These are phyloP conservation scores for Stemphylium vesicarium DNA, from an alignment of 2,329 filamentous ascomycete species.

Conservation along the genomic window DNA sequence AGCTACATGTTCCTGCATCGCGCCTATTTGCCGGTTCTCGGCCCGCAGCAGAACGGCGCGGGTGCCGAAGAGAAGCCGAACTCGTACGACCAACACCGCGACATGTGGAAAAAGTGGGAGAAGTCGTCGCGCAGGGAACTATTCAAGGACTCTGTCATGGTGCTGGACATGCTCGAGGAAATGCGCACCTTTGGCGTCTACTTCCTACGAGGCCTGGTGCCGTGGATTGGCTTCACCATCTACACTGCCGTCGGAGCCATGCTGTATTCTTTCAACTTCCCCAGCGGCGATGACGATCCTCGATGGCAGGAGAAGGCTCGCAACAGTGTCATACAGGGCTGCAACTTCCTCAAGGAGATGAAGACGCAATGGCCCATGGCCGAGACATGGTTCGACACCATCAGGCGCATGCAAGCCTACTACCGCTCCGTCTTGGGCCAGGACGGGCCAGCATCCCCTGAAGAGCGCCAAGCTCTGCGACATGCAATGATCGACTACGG, in stretches of 20 bases:
- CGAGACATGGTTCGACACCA: slow-evolving; percentile 51
- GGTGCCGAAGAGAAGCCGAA: slow-evolving; percentile 39
- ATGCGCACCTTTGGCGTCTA: slow-evolving; percentile 51
- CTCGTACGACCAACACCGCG: slow-evolving; percentile 41
- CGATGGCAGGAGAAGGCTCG: slow-evolving; percentile 41
- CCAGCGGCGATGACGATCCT: slow-evolving; percentile 44
- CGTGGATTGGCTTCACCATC: slow-evolving; percentile 52
- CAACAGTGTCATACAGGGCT: slow-evolving; percentile 45
- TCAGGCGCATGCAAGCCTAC: slow-evolving; percentile 52
- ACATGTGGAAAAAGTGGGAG: slow-evolving; percentile 48
- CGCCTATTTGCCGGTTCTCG: slow-evolving; percentile 49
- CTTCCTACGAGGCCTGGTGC: slow-evolving; percentile 49
- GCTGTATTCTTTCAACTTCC: slow-evolving; percentile 50
- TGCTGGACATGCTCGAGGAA: slow-evolving; percentile 51
- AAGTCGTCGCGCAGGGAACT: slow-evolving; percentile 45
- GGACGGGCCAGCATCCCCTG: slow-evolving; percentile 43
- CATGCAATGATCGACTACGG: slow-evolving; percentile 52
- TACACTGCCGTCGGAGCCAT: slow-evolving; percentile 51
- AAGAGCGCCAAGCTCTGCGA: slow-evolving; percentile 46
- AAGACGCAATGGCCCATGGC: slow-evolving; percentile 52
- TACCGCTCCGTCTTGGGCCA: slow-evolving; percentile 47
- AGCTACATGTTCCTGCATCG: slow-evolving; percentile 51
- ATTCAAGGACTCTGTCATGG: slow-evolving; percentile 46
- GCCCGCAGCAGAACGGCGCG: slow-evolving; percentile 37
- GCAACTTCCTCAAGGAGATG: slow-evolving; percentile 50